Evolutionary conservation across 2,329 filamentous ascomycete genomes (phyloP).

Genomic region (Fusarium torulosum): DNA sequence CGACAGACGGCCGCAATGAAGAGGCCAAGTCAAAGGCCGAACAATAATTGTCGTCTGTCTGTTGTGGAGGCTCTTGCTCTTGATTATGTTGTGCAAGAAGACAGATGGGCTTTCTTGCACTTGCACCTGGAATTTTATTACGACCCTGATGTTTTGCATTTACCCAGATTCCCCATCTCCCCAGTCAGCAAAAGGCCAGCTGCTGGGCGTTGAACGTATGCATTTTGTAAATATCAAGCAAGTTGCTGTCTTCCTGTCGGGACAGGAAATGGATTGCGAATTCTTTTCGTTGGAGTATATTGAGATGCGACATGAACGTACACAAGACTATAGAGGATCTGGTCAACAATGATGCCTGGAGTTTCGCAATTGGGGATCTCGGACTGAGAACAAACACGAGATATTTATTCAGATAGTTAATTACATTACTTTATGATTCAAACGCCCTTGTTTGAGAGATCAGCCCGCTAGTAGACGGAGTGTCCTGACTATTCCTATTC

Average conservation of each 20-base stretch:
- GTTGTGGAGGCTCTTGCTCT: neutral
- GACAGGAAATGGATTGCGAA: constrained; percentile 19
- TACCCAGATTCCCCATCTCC: constrained; percentile 24
- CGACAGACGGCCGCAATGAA: constrained; percentile 18
- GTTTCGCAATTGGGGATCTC: constrained; percentile 26
- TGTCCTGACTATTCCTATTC: neutral
- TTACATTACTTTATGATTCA: constrained; percentile 19
- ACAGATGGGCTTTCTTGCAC: neutral
- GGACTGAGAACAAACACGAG: constrained; percentile 26
- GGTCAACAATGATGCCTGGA: constrained; percentile 24
- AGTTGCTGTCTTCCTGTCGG: constrained; percentile 33
- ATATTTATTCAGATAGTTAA: constrained; percentile 32
- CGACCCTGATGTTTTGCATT: constrained; percentile 19
- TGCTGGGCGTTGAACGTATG: constrained; percentile 22
- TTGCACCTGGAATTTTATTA: constrained; percentile 22
- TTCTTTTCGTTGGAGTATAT: constrained; percentile 25
- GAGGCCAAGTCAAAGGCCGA: constrained; percentile 10
- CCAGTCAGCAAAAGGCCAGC: constrained; percentile 13
- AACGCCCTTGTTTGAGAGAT: neutral
- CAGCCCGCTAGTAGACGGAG: too few relatives aligned
- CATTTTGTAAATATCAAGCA: constrained; percentile 39
- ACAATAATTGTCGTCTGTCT: constrained; percentile 12
- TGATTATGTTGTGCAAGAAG: neutral
- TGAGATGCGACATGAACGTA: constrained; percentile 37
- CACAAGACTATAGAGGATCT: constrained; percentile 28